phyloP scores from a whole-genome alignment of 805 yeast species.

The Monosporozyma solicola region DNA sequence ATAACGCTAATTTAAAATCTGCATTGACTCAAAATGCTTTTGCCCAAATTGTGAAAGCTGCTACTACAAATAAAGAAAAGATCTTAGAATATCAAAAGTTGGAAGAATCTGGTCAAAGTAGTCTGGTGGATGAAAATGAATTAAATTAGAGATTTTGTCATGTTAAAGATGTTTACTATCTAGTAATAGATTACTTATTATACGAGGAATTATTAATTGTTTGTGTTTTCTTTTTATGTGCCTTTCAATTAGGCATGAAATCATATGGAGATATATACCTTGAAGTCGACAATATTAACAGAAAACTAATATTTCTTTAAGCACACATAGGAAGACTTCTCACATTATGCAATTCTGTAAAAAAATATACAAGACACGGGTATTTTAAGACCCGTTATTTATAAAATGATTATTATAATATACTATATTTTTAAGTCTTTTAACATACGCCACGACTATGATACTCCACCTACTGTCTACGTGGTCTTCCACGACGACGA shows the following conservation, averaged over 20 bases:
- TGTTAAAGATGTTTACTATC: not conserved
- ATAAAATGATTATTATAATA: not conserved
- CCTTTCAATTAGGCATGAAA: not conserved
- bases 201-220: not conserved
- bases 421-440: not conserved
- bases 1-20: slow-evolving; percentile 25
- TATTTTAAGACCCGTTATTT: not conserved
- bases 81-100: slow-evolving; percentile 11
- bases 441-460: not conserved
- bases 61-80: slow-evolving; percentile 47
- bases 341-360: not conserved
- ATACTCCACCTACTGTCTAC: not conserved
- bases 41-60: slow-evolving; percentile 63
- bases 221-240: not conserved
- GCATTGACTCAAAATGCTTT: slow-evolving; percentile 43
- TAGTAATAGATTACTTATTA: not conserved
- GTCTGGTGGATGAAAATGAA: not conserved
- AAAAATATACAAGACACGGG: not conserved
- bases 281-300: too few relatives aligned
- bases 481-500: slow-evolving; percentile 1
- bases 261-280: not conserved
- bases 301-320: too few relatives aligned
- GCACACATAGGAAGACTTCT: not conserved
- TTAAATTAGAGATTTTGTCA: not conserved
- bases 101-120: not conserved